Evolutionary conservation across 2,329 filamentous ascomycete genomes (phyloP).

Genomic region (Onygenales sp.): DNA sequence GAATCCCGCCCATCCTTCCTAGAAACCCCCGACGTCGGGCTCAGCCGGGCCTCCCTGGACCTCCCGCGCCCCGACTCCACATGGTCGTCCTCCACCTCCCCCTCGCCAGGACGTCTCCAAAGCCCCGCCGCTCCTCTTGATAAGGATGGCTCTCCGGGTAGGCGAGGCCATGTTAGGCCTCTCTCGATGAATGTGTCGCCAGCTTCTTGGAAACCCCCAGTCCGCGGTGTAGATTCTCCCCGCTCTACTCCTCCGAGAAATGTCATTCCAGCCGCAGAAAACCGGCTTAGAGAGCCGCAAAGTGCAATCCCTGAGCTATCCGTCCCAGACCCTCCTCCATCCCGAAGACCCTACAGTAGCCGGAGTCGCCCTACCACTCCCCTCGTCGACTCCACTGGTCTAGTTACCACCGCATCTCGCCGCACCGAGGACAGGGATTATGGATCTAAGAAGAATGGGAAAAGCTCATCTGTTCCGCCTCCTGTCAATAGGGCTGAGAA

Average conservation of each 20-base stretch:
- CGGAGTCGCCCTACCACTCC: conserved; percentile 20
- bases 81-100: conserved; percentile 18
- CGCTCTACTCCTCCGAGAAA: conserved; percentile 27
- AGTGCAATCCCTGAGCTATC: neutral
- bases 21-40: conserved; percentile 20
- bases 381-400: conserved; percentile 37
- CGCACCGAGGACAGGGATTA: conserved; percentile 12
- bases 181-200: conserved; percentile 35
- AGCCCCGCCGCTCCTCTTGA: conserved; percentile 6
- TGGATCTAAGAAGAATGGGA: conserved; percentile 20
- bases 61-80: conserved; percentile 30
- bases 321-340: neutral
- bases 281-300: neutral
- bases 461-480: conserved; percentile 49
- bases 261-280: neutral
- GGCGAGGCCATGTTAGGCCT: conserved; percentile 49
- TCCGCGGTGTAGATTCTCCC: conserved; percentile 35
- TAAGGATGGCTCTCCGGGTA: conserved; percentile 40
- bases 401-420: conserved; percentile 31
- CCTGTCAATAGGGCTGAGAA: conserved; percentile 76
- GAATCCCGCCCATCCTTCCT: conserved; percentile 17
- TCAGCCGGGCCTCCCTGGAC: conserved; percentile 32
- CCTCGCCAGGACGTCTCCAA: conserved; percentile 10
- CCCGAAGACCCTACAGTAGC: neutral
- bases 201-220: conserved; percentile 32